Percentiles rank a stretch among this genome's conserved stretches.
Conservation (phyloP, 169 alveolate species). For the Plasmodium fragile region DNA sequence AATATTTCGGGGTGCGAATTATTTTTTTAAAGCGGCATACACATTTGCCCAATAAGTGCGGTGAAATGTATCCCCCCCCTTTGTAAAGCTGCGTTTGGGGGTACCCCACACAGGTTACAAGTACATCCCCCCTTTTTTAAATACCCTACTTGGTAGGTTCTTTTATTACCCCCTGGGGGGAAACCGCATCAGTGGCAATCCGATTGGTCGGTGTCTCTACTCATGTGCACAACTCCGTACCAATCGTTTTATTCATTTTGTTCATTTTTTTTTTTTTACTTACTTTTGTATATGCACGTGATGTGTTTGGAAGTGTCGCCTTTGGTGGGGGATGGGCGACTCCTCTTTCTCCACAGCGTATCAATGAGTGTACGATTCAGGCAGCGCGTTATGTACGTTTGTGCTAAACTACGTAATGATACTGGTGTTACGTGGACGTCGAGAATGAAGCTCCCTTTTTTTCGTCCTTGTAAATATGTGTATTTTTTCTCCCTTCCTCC, state of each 20-base stretch:
- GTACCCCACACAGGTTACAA: not conserved
- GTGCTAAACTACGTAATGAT: not conserved
- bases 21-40: not conserved
- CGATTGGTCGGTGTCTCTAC: not conserved
- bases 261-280: too few relatives aligned
- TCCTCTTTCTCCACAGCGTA: not conserved
- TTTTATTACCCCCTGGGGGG: not conserved
- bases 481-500: not conserved
- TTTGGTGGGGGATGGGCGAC: not conserved
- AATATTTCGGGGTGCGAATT: not conserved
- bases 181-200: not conserved
- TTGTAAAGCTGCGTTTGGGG: not conserved
- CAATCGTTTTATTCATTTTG: not conserved
- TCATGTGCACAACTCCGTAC: not conserved
- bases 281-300: not conserved
- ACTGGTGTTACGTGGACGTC: not conserved
- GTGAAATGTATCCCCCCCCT: not conserved
- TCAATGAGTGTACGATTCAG: not conserved
- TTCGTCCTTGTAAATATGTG: not conserved
- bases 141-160: not conserved
- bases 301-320: not conserved
- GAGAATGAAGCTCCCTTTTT: not conserved
- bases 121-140: not conserved
- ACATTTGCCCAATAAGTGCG: not conserved
- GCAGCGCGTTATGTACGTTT: not conserved